Evolutionary conservation across 805 yeast genomes (phyloP).

Genomic region (Hermanozyma aechmeae): DNA sequence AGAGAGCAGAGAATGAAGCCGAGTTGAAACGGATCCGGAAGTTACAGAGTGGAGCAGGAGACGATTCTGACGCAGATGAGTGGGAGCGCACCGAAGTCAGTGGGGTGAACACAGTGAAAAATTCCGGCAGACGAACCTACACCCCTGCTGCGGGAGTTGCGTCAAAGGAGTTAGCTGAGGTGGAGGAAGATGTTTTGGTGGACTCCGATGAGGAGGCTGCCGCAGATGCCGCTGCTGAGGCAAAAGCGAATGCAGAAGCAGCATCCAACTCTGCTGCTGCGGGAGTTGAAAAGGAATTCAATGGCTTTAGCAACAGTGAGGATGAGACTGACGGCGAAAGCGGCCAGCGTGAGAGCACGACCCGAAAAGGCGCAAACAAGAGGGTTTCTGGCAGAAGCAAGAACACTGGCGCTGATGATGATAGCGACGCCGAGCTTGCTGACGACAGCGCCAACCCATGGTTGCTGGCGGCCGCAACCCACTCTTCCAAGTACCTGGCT

Average conservation of each 20-base stretch:
- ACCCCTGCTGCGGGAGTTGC: slow-evolving; percentile 50
- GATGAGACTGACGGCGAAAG: slow-evolving; percentile 3
- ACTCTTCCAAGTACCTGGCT: slow-evolving; percentile 19
- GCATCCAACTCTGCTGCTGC: neutral
- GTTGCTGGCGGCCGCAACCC: slow-evolving; percentile 17
- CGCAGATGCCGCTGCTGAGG: slow-evolving; percentile 11
- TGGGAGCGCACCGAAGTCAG: neutral
- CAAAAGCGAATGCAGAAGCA: slow-evolving; percentile 5
- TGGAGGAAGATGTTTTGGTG: slow-evolving; percentile 12
- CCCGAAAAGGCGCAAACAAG: too few relatives aligned
- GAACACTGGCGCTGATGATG: slow-evolving; percentile 9
- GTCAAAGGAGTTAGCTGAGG: slow-evolving; percentile 21
- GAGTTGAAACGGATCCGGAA: too few relatives aligned
- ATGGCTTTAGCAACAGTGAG: slow-evolving; percentile 7
- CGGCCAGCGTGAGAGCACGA: too few relatives aligned
- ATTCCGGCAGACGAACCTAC: slow-evolving; percentile 75
- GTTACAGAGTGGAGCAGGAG: neutral
- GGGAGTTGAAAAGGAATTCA: slow-evolving; percentile 4
- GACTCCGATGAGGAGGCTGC: slow-evolving; percentile 46
- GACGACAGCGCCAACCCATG: slow-evolving; percentile 27
- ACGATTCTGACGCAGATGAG: neutral
- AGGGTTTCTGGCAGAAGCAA: slow-evolving; percentile 11
- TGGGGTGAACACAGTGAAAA: slow-evolving; percentile 38
- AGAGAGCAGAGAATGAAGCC: slow-evolving; percentile 41
- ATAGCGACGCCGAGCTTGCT: slow-evolving; percentile 1